phyloP scores from a whole-genome alignment of 2,329 filamentous ascomycete species.

The Cladosporium sphaerospermum region DNA sequence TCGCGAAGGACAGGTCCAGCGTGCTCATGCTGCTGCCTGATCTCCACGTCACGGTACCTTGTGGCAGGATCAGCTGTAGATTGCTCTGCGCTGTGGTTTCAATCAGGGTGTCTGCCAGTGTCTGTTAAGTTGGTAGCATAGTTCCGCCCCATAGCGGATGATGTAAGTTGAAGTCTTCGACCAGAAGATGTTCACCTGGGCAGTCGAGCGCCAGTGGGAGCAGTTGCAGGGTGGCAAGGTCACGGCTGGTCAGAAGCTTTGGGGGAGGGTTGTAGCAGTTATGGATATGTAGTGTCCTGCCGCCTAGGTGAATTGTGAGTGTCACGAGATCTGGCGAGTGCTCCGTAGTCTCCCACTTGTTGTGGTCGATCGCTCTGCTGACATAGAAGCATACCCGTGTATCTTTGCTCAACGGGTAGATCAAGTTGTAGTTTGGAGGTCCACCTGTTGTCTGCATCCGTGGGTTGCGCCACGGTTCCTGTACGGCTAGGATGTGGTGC shows the following conservation, averaged over 20 bases:
- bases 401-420: neutral
- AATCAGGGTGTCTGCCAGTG: neutral
- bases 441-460: neutral
- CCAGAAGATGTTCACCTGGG: neutral
- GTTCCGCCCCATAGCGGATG: neutral
- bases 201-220: neutral
- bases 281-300: neutral
- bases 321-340: neutral
- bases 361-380: neutral
- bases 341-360: neutral
- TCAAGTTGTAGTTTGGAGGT: neutral
- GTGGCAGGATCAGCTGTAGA: neutral
- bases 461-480: neutral
- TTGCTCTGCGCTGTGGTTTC: neutral
- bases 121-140: neutral
- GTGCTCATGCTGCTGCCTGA: neutral
- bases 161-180: neutral
- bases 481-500: neutral
- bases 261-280: neutral
- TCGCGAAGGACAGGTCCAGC: neutral
- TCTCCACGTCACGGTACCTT: neutral
- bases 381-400: neutral
- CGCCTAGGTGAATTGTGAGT: neutral
- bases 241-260: neutral
- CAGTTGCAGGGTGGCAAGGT: neutral